phyloP scores from a whole-genome alignment of 106 monocot genomes.

The Cymbidium sinense region DNA sequence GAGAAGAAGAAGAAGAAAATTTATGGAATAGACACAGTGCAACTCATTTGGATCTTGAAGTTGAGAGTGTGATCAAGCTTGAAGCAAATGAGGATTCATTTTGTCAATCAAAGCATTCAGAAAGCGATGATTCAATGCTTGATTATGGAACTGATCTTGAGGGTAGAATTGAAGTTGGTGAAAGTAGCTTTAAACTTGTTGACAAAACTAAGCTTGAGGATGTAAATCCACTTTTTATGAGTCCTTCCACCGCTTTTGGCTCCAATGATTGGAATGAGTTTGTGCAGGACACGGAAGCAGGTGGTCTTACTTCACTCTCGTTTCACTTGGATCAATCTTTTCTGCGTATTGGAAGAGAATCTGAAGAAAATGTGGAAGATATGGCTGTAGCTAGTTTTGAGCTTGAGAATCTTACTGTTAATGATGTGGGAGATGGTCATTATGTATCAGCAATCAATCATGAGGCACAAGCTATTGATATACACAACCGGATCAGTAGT shows the following conservation, averaged over 20 bases:
- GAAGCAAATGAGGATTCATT: slow-evolving; percentile 8
- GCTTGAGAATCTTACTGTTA: not conserved
- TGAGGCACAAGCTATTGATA: not conserved
- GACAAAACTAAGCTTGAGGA: slow-evolving; percentile 3
- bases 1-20: not conserved
- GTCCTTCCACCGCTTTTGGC: slow-evolving; percentile 46
- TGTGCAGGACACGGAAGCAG: slow-evolving; percentile 21
- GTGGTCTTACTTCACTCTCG: slow-evolving; percentile 5
- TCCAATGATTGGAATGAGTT: slow-evolving; percentile 59
- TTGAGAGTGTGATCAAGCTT: not conserved
- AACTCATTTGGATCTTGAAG: not conserved
- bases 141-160: slow-evolving; percentile 36
- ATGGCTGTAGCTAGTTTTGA: not conserved
- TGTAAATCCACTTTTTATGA: slow-evolving; percentile 32
- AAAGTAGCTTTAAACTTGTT: not conserved
- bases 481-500: not conserved
- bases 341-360: slow-evolving; percentile 5
- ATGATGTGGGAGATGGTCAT: not conserved
- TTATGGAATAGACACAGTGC: not conserved
- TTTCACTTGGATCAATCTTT: slow-evolving; percentile 9
- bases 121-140: slow-evolving; percentile 23
- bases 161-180: not conserved
- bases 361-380: not conserved
- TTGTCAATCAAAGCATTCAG: slow-evolving; percentile 11
- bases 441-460: not conserved